Base-by-base conservation (phyloP, 75 land plant genomes). In the Adiantum capillusveneris region DNA sequence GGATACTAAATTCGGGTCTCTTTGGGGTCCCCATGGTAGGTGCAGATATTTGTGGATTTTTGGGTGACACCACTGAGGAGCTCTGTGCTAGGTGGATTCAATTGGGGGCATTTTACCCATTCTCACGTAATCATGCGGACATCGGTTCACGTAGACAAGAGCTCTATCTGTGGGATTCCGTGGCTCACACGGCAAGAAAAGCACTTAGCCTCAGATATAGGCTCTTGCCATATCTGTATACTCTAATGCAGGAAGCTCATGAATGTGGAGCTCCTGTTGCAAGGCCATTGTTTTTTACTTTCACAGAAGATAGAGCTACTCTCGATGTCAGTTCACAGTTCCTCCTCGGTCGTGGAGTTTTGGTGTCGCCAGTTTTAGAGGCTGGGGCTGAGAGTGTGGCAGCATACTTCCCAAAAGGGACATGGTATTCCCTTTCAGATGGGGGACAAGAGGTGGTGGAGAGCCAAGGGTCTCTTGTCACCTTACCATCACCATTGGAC, bases 1-100 rank as follows among this genome's bases (percentile, higher is more conserved):
- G 94, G 11, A 71, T 86, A 37, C 66, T 89, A 0, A 86, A 86
- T 56, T 86, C 90, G 25, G 95, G 95, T 7, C 63, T 89, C 9
- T 83, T 83, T 56, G 92, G 95, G 0, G 60, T 89, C 28, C 92
- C 87, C 1, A 89, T 86, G 95, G 91, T 87, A 45, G 92, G 95
- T 0, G 58, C 95, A 0, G 95, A 89, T 57, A 89, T 89, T 20
- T 89, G 95, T 48, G 95, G 95, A 0, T 89, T 89, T 65, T 75
- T 60, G 29, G 75, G 70, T 0, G 61, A 49, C 7, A 72, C 74
- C n/a, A 73, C 77, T 0, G 91, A 86, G 55, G 92, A 89, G 79
- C 84, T 89, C 11, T 89, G 95, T 60, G 75, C 71, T 57, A 65
- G 95, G 0, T 59, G 90, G 90, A 86, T 86, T 28, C 78, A 86